Base-by-base conservation (phyloP, 2,329 filamentous ascomycete species). In the Cercospora beticola region DNA sequence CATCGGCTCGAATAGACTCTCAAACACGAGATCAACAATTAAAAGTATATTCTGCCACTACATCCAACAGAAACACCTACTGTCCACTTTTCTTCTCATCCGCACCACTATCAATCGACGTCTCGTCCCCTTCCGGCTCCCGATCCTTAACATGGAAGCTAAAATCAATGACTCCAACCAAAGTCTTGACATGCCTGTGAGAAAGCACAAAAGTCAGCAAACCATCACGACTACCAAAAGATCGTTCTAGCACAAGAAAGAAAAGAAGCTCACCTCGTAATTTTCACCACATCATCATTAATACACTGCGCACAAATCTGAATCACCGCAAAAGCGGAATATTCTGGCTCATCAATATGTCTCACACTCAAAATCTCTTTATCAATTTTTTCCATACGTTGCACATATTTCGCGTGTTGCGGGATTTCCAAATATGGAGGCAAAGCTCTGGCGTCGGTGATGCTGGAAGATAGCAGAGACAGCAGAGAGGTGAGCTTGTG, bases 111-210 rank as follows among this genome's bases (percentile, higher is more conserved):
- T 83, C 62, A 23, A 65, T 67, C 33, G 63, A 71, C 14, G 66
- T 67, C 58, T 70, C 70, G 33, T 74, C 71, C 7, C 63, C 62
- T 33, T 57, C 62, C 26, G 64, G 52, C 69, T 78, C 80, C 0
- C 78, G 80, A 66, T 77, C 80, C 2, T 85, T 81, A 5, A 87
- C 79, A 70, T 87, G 84, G 75, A 90, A 90, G 33, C 86, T 87
- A 74, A 92, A 92, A 77, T 92, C 90, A 16, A 92, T 84, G 68
- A 91, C 89, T 1, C 90, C 90, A 0, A 92, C 90, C 14, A 92
- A 79, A 18, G 83, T 84, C 74, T 85, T 88, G 0, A 92, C 86
- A 49, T 84, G 83, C 26, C 74, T 75, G 56, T 5, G 0, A 28
- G 21, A 23, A 12, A 16, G n/a, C 5, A 40, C 14, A 40, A 16